Conservation (phyloP, 768 basidiomycete genomes). For the Russula compacta region DNA sequence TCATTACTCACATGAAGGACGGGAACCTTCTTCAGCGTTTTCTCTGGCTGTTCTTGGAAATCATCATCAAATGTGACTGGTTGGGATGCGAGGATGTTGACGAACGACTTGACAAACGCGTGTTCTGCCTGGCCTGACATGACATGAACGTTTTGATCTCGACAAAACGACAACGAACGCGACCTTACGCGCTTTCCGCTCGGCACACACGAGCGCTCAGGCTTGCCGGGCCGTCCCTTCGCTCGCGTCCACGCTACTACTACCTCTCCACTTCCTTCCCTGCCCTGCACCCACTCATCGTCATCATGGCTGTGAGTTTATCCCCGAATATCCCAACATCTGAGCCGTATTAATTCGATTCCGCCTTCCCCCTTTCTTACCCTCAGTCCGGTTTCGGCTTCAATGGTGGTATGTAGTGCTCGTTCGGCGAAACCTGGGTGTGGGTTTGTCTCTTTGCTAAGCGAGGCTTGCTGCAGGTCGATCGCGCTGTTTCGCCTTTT, state of each 20-base stretch:
- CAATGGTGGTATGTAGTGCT: constrained; percentile 40
- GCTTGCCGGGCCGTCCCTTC: background rate
- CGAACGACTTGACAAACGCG: constrained; percentile 58
- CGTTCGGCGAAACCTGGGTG: background rate
- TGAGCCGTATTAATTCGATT: background rate
- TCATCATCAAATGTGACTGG: constrained; percentile 63
- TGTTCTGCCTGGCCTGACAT: constrained; percentile 33
- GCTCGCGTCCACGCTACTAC: background rate
- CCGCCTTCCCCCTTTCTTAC: background rate
- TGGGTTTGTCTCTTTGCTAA: background rate
- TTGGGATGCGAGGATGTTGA: constrained; percentile 55
- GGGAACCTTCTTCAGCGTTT: constrained; percentile 61
- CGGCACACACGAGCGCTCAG: too few relatives aligned
- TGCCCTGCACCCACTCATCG: background rate
- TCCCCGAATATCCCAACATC: background rate
- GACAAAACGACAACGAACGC: too few relatives aligned
- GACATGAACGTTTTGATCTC: constrained; percentile 28
- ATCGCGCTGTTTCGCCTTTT: constrained; percentile 81
- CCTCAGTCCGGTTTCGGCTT: constrained; percentile 57
- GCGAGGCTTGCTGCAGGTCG: constrained; percentile 42
- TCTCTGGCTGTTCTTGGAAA: constrained; percentile 62
- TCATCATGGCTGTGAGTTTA: constrained; percentile 23
- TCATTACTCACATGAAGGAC: constrained; percentile 47
- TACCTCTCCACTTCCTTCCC: background rate
- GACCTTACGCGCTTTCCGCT: too few relatives aligned